phyloP scores from a whole-genome alignment of 345 rosid species.

The Brassica carinata region DNA sequence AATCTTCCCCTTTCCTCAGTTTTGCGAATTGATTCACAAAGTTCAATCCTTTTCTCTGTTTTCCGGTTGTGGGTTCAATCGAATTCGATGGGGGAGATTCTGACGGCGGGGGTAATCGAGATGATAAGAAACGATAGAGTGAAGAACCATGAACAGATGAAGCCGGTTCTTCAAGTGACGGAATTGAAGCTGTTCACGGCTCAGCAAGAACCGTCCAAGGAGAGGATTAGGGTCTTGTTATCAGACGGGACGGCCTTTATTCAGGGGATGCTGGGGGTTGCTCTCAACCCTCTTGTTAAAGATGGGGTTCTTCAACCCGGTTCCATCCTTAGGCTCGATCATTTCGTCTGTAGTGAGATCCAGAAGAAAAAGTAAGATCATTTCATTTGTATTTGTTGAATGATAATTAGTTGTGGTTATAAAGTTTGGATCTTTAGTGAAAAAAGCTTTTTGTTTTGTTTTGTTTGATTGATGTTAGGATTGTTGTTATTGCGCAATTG shows the following conservation, averaged over 20 bases:
- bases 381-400: background rate
- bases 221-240: constrained; percentile 60
- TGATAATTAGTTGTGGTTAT: background rate
- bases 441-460: background rate
- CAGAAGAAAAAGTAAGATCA: constrained; percentile 54
- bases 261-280: constrained; percentile 73
- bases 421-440: background rate
- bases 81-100: constrained; percentile 41
- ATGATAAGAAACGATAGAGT: constrained; percentile 52
- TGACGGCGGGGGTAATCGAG: constrained; percentile 67
- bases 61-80: background rate
- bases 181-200: constrained; percentile 57
- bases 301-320: constrained; percentile 55
- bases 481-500: constrained; percentile 65
- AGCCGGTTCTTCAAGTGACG: constrained; percentile 66
- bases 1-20: background rate
- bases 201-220: constrained; percentile 39
- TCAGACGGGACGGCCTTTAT: constrained; percentile 69
- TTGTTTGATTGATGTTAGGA: constrained; percentile 45
- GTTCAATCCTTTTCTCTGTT: background rate
- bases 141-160: constrained; percentile 44
- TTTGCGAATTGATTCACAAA: background rate
- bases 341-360: constrained; percentile 58
- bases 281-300: constrained; percentile 59
- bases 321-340: constrained; percentile 58